Base-by-base conservation (phyloP, 2,329 filamentous ascomycete genomes). In the Zasmidium citrigriseum region DNA sequence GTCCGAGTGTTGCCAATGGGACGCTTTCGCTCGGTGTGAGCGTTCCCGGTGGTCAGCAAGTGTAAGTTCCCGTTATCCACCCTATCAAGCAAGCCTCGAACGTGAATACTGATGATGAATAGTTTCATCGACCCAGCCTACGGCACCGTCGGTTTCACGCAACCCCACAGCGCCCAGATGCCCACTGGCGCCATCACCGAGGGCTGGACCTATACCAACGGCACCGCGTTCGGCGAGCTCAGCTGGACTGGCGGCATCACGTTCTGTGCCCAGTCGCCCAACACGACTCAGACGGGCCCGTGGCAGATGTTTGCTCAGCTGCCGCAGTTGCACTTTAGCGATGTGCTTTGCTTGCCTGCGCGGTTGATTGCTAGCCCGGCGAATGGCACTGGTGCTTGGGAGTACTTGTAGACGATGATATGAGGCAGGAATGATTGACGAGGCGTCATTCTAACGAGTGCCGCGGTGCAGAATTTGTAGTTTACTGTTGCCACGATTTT, bases 21-120 rank as follows among this genome's bases (percentile, higher is more conserved):
- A 45, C 50, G 18, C 38, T 67, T 56, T 45, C 51, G 20, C 57
- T 72, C 55, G 65, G 60, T 9, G 65, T 67, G 38, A 52, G 59
- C 25, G 71, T 72, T 5, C 65, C 65, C 3, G 70, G 68, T 10
- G 70, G 70, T 44, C 70, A 72, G 60, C 63, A 64, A 55, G 60
- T 70, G 64, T 71, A 66, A 60, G 62, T 70, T 27, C 22, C 12
- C 27, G 29, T 20, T 34, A 34, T n/a, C n/a, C n/a, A n/a, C n/a
- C n/a, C n/a, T n/a, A n/a, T n/a, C n/a, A n/a, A n/a, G n/a, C n/a
- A n/a, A n/a, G n/a, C n/a, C n/a, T n/a, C n/a, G n/a, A n/a, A n/a
- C n/a, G n/a, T n/a, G 24, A 16, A 22, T 18, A 10, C 7, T 53
- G 27, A 46, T 27, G 20, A 41, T 21, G 12, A 24, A 21, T 16